Percentiles rank a stretch among this genome's conserved stretches.
These are phyloP conservation scores for Moringa oleifera DNA, from an alignment of 345 rosid genomes.

Conservation along the genomic window DNA sequence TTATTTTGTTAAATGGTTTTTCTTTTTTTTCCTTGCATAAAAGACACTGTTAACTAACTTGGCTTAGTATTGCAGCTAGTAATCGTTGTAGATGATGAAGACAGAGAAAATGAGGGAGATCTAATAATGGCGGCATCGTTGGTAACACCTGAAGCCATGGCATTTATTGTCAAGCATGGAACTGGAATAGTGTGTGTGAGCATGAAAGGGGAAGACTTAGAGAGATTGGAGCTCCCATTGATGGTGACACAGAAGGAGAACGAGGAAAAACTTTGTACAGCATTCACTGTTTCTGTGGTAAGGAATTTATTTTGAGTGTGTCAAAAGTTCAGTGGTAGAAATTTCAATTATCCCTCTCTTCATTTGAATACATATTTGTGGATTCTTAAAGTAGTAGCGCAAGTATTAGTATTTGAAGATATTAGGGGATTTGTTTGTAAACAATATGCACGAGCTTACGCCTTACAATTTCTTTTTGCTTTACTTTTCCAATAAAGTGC, in stretches of 20 bases:
- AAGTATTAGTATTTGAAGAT: no score
- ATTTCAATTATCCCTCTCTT: neutral
- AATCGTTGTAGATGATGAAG: conserved; percentile 91
- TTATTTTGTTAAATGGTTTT: neutral
- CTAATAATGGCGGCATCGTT: conserved; percentile 78
- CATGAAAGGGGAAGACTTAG: conserved; percentile 74
- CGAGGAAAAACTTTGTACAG: conserved; percentile 74
- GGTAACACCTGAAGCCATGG: conserved; percentile 85
- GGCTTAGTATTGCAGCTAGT: conserved; percentile 39
- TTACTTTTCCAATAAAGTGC: neutral
- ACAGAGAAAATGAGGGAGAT: conserved; percentile 94
- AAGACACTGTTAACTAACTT: neutral
- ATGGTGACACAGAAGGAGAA: conserved; percentile 81
- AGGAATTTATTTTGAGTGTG: conserved; percentile 6
- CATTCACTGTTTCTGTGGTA: conserved; percentile 90
- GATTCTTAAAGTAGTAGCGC: neutral
- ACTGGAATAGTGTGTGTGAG: conserved; percentile 94
- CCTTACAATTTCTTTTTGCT: neutral
- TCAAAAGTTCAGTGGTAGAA: no score
- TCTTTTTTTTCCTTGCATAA: neutral
- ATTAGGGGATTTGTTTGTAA: no score
- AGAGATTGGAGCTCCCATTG: conserved; percentile 81
- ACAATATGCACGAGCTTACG: neutral
- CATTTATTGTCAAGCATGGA: conserved; percentile 80
- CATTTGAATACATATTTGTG: neutral